These are phyloP conservation scores for Penicillium silybi DNA, from an alignment of 495 filamentous ascomycete species.

Conservation along the genomic window DNA sequence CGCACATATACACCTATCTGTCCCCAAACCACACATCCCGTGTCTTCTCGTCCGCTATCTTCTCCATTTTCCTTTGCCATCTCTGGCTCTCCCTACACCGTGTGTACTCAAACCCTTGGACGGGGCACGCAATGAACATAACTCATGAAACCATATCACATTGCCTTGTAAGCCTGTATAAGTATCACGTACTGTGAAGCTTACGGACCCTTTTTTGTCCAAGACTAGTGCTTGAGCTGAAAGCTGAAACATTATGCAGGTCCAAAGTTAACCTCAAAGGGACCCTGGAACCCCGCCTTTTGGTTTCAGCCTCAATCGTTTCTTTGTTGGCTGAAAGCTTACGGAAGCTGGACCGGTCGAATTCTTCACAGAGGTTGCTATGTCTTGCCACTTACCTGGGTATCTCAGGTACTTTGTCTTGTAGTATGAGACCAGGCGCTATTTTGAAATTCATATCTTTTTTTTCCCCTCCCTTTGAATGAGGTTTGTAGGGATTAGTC, in stretches of 20 bases:
- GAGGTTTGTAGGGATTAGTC: neutral
- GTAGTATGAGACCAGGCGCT: neutral
- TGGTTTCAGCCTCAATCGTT: neutral
- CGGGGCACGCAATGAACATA: constrained; percentile 29
- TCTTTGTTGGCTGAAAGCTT: neutral
- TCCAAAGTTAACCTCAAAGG: neutral
- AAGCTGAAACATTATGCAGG: neutral
- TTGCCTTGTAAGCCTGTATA: neutral
- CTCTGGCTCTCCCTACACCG: constrained; percentile 13
- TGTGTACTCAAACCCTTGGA: constrained; percentile 20
- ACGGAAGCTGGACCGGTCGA: neutral
- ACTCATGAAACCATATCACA: constrained; percentile 11
- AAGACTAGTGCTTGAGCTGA: neutral
- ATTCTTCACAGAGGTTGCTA: neutral
- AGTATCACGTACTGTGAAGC: neutral
- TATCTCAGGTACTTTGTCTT: neutral
- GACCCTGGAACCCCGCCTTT: neutral
- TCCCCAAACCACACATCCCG: constrained; percentile 3
- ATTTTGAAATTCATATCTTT: neutral
- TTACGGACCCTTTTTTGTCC: neutral
- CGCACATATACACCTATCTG: constrained; percentile 17
- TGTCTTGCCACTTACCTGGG: neutral
- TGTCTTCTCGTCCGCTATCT: constrained; percentile 20
- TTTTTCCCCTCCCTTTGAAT: too few relatives aligned
- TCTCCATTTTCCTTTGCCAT: constrained; percentile 6